Conservation (phyloP, 352 stramenopile genomes). For the Aphanomyces cochlioides region DNA sequence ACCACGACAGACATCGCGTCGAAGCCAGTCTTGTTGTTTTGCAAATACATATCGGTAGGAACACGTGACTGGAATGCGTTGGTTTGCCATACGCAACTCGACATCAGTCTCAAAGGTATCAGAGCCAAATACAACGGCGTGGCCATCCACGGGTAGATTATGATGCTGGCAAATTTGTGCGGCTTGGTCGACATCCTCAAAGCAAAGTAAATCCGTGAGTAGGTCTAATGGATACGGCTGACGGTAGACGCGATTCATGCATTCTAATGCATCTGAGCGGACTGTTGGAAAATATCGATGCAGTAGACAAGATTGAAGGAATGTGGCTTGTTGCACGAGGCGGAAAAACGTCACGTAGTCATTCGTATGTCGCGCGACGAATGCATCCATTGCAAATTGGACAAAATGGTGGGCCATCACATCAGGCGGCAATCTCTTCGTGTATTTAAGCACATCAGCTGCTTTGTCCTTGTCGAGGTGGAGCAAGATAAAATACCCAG, state of each 20-base stretch:
- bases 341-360: conserved; percentile 84
- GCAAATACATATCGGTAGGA: conserved; percentile 69
- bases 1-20: conserved; percentile 70
- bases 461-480: conserved; percentile 79
- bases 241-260: conserved; percentile 75
- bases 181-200: conserved; percentile 76
- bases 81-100: conserved; percentile 58
- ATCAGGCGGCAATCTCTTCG: conserved; percentile 58
- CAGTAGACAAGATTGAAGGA: conserved; percentile 77
- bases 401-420: conserved; percentile 68
- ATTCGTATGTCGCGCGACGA: conserved; percentile 78
- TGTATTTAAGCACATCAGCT: conserved; percentile 82
- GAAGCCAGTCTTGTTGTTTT: conserved; percentile 71
- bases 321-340: conserved; percentile 66
- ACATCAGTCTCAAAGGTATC: conserved; percentile 68
- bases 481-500: conserved; percentile 83
- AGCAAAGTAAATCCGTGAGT: conserved; percentile 66
- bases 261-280: conserved; percentile 62
- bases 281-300: conserved; percentile 79
- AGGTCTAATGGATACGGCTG: conserved; percentile 63
- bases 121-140: conserved; percentile 63
- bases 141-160: conserved; percentile 52
- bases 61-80: conserved; percentile 47
- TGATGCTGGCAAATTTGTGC: conserved; percentile 61
- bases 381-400: conserved; percentile 84